Evolutionary conservation across 306 rosid species (phyloP), one percentile per base, ranked within the genome.

Genomic region (Cajanus cajan): DNA sequence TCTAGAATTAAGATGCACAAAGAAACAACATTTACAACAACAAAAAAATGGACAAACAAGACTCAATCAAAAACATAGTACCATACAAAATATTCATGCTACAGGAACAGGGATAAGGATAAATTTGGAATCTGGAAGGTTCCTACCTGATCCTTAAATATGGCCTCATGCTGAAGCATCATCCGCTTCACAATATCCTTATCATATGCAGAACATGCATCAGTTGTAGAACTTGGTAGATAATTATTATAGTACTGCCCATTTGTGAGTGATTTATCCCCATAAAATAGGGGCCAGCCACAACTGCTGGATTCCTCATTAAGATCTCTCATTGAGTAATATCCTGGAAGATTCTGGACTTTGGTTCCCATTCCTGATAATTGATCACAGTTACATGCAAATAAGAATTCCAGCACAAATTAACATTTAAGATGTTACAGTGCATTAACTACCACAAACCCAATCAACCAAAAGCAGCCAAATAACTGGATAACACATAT

Each of bases 291-390:
- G 12, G 94, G 90, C 98, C 99, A 95, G 63, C 89, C 88, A 91
- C 90, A 95, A 82, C 89, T 91, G 82, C 92, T 93, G 51, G 97
- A 89, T 86, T 91, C 97, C 76, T 95, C 99, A 51, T 95, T 95
- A 68, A 95, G 98, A 95, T 93, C 99, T 88, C 90, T 91, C 92
- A 95, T 90, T 54, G 98, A 83, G 86, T 81, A 88, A 83, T 91
- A 86, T 66, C 94, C 97, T 13, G 96, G 93, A 69, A 87, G 76
- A 80, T 84, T 87, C 80, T 95, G 96, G 83, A 95, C 93, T 84
- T 91, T 93, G 79, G 98, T 93, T 90, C 98, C 99, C 99, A 95
- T 95, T 81, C 96, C 99, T 95, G 91, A 78, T 71, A 76, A 74
- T 58, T 67, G 47, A 55, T 43, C 80, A 71, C 47, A 67, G 66